Conservation (phyloP, 1,284 basidiomycete genomes). For the Trichosporon ovoides region DNA sequence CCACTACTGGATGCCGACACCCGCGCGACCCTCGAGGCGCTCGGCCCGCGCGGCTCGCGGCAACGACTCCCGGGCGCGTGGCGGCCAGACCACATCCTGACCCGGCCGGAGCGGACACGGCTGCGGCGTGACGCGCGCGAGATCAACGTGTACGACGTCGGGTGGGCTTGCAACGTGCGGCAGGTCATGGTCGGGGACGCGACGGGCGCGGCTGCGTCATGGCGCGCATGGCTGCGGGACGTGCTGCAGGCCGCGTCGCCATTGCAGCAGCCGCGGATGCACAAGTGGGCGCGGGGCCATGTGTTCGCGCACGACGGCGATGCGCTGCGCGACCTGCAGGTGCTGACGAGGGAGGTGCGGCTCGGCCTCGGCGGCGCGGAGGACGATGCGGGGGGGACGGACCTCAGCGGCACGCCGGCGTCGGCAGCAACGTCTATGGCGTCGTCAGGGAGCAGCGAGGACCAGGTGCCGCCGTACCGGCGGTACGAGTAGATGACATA, state of each 20-base stretch:
- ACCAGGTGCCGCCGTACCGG: not conserved
- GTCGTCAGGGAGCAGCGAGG: slow-evolving; percentile 8
- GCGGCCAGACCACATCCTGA: slow-evolving; percentile 66
- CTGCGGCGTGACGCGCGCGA: slow-evolving; percentile 62
- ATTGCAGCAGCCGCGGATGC: not conserved
- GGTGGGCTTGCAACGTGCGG: slow-evolving; percentile 60
- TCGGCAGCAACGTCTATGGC: not conserved
- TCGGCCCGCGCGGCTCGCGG: slow-evolving; percentile 11
- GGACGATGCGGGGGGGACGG: no score
- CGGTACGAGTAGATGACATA: not conserved
- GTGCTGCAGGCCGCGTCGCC: slow-evolving; percentile 21
- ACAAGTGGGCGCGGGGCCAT: slow-evolving; percentile 27
- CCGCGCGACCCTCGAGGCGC: slow-evolving; percentile 8
- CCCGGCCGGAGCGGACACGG: slow-evolving; percentile 61
- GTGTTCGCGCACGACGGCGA: slow-evolving; percentile 32
- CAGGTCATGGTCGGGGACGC: slow-evolving; percentile 26
- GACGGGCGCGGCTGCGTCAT: not conserved
- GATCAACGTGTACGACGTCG: slow-evolving; percentile 69
- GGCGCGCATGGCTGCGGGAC: not conserved
- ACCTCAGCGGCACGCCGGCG: not conserved
- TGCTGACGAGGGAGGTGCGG: slow-evolving; percentile 32
- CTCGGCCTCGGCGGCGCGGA: slow-evolving; percentile 11
- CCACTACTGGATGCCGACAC: slow-evolving; percentile 36
- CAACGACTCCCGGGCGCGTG: slow-evolving; percentile 24
- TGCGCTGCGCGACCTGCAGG: slow-evolving; percentile 24